Evolutionary conservation across 257 asterid genomes (phyloP).

Genomic region (Sherardia arvensis): DNA sequence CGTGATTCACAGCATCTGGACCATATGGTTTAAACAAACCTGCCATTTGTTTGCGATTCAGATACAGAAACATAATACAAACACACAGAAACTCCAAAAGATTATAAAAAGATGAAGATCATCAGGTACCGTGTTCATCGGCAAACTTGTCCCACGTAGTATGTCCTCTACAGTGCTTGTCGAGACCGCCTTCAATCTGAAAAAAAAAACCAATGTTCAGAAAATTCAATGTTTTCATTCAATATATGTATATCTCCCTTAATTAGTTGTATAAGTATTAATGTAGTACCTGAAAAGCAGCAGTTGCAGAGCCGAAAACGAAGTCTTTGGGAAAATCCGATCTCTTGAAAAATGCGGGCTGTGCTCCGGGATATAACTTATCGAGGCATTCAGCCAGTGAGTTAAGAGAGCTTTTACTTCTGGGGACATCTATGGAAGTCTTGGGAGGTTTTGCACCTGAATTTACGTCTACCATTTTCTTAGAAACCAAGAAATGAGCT

Average conservation of each 20-base stretch:
- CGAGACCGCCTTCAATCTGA: neutral
- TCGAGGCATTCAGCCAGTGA: neutral
- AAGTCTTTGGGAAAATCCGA: neutral
- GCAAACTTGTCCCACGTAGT: neutral
- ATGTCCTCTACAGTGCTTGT: neutral
- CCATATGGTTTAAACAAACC: neutral
- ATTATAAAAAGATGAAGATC: too few relatives aligned
- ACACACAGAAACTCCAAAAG: too few relatives aligned
- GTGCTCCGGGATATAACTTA: neutral
- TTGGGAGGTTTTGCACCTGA: too few relatives aligned
- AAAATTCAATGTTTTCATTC: too few relatives aligned
- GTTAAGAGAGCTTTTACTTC: neutral
- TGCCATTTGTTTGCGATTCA: neutral
- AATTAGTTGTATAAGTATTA: too few relatives aligned
- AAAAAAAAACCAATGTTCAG: too few relatives aligned
- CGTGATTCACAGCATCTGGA: neutral
- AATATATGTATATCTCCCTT: too few relatives aligned
- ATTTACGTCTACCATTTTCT: too few relatives aligned
- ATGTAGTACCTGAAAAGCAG: neutral
- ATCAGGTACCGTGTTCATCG: neutral
- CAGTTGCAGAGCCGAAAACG: neutral
- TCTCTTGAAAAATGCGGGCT: neutral
- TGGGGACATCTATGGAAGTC: too few relatives aligned
- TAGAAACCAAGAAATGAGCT: too few relatives aligned
- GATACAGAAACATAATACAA: too few relatives aligned